Base-by-base conservation (phyloP, 1,284 basidiomycete genomes). In the Marasmius oreades region DNA sequence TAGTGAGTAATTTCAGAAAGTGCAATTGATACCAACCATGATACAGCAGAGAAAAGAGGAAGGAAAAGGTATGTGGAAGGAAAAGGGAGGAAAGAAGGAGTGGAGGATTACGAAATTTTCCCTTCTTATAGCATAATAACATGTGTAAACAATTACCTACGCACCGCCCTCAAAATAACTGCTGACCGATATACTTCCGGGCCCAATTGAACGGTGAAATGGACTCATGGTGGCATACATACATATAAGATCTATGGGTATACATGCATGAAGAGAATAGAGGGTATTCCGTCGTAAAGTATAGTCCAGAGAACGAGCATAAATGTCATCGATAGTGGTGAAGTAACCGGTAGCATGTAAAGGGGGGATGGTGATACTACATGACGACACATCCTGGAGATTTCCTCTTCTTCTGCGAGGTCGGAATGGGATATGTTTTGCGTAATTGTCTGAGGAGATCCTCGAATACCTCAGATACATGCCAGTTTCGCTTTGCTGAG, bases 401-500 rank as follows among this genome's bases (percentile, higher is more conserved):
- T 65, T 70, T 77, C 66, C 70, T 78, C 47, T 50, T 61, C 24
- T 64, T 62, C 22, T 64, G 60, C 18, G 65, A 61, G 18, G 80
- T 80, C 56, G 74, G 65, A 16, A 16, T 16, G 14, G 88, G 86
- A 67, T 86, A 88, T 58, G 77, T 76, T 55, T 65, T 69, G 36
- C 85, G 79, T 87, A 93, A 89, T 65, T 91, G 90, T 59, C 82
- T 77, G 46, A 91, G 72, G 36, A 93, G 76, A 59, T 90, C 88
- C 61, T 90, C 84, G 66, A 94, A 93, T 11, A 90, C 88, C 45
- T 90, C 88, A 10, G 74, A 73, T 52, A 93, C 79, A 65, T 93
- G 85, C 87, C 89, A 91, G 63, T 92, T 85, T 55, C 81, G 78
- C 68, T 92, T 90, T 5, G 92, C 89, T 4, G 86, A 90, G 2